Evolutionary conservation across 2,329 filamentous ascomycete genomes (phyloP).

Genomic region (Alternaria panax): DNA sequence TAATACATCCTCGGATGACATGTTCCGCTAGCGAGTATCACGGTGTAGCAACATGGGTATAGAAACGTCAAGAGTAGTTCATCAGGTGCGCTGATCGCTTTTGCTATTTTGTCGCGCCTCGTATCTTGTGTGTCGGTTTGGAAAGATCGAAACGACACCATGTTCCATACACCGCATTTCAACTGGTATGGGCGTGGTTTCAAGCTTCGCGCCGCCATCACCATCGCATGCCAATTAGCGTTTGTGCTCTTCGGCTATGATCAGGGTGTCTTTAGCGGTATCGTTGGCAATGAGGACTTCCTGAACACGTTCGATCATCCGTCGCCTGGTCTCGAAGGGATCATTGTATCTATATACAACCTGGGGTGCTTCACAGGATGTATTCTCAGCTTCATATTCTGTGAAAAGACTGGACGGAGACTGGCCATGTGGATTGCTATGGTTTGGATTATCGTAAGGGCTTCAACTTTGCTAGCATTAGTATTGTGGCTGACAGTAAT

Average conservation of each 20-base stretch:
- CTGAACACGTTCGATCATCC: slow-evolving; percentile 52
- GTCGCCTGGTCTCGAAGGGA: slow-evolving; percentile 49
- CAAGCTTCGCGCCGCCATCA: slow-evolving; percentile 38
- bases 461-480: no score
- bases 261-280: slow-evolving; percentile 51
- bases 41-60: background rate
- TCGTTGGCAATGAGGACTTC: slow-evolving; percentile 53
- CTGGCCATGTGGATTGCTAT: slow-evolving; percentile 54
- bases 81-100: background rate
- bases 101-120: background rate
- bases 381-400: slow-evolving; percentile 48
- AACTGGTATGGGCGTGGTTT: slow-evolving; percentile 40
- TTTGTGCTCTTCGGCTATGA: slow-evolving; percentile 49
- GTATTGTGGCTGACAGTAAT: background rate
- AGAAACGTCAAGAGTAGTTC: background rate
- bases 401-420: slow-evolving; percentile 48
- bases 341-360: slow-evolving; percentile 55
- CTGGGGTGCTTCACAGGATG: slow-evolving; percentile 50
- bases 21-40: background rate
- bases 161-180: slow-evolving; percentile 33
- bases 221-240: slow-evolving; percentile 40
- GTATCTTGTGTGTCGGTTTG: background rate
- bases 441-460: slow-evolving; percentile 49
- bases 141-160: slow-evolving; percentile 7
- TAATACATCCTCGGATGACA: background rate